A percentile compares a stretch with the other conserved stretches of the same genome.
Conservation (phyloP, 306 rosid species). For the Dalbergia oliveri region DNA sequence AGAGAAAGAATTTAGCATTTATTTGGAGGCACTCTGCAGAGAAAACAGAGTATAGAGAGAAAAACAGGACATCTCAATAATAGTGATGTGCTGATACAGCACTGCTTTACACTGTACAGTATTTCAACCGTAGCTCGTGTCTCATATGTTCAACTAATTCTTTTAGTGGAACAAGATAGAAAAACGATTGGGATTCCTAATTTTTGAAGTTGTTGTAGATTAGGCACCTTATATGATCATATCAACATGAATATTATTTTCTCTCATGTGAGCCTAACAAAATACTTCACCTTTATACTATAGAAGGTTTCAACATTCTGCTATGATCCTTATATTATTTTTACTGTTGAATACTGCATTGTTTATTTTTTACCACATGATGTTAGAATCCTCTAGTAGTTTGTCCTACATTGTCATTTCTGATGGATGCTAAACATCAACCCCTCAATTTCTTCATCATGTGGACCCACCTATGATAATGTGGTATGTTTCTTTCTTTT, state of each 20-base stretch:
- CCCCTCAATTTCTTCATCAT: background rate
- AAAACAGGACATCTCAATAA: background rate
- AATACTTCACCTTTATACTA: too few relatives aligned
- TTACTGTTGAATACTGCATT: background rate
- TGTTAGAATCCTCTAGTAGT: background rate
- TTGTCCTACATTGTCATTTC: background rate
- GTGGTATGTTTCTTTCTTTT: background rate
- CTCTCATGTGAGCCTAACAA: background rate
- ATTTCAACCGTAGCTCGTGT: background rate
- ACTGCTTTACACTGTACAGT: background rate
- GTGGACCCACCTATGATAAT: background rate
- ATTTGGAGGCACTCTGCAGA: background rate
- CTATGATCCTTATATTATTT: background rate
- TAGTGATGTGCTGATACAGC: background rate
- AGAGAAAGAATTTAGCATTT: background rate
- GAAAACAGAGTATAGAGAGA: background rate
- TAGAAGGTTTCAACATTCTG: background rate
- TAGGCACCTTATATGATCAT: background rate
- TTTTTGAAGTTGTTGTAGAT: slow-evolving; percentile 6
- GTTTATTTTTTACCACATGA: background rate
- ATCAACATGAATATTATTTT: background rate
- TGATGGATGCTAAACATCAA: background rate
- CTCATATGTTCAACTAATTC: background rate
- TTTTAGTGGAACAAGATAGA: background rate
- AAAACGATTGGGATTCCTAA: background rate